Evolutionary conservation across 164 flowering plant genomes (phyloP).

Genomic region (Santalum album): DNA sequence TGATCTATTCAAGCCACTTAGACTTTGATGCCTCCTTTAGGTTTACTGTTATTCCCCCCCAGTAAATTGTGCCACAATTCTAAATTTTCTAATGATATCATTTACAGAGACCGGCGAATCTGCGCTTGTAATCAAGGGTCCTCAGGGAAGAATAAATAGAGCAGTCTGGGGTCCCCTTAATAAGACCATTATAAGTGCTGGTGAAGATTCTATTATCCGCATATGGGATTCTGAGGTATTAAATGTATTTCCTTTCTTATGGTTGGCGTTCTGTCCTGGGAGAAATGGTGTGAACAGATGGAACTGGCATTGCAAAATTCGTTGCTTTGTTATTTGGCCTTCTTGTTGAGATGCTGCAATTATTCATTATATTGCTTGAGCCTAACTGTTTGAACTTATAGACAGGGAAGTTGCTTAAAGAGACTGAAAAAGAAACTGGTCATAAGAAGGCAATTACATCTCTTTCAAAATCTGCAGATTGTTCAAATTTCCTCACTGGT

Average conservation of each 20-base stretch:
- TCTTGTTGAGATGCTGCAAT: neutral
- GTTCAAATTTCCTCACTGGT: constrained; percentile 81
- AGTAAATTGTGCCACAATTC: too few relatives aligned
- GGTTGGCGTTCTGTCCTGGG: neutral
- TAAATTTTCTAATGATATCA: too few relatives aligned
- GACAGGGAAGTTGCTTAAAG: constrained; percentile 87
- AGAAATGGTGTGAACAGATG: too few relatives aligned
- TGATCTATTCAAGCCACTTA: too few relatives aligned
- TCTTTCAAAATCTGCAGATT: constrained; percentile 64
- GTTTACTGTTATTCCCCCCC: too few relatives aligned
- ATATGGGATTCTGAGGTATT: constrained; percentile 92
- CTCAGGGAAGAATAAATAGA: constrained; percentile 76
- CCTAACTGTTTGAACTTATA: constrained; percentile 16
- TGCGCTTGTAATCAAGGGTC: constrained; percentile 61
- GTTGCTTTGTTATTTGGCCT: neutral
- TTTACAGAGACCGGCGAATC: constrained; percentile 71
- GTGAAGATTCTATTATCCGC: constrained; percentile 85
- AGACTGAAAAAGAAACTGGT: constrained; percentile 67
- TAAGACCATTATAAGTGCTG: constrained; percentile 73
- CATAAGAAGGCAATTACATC: constrained; percentile 78
- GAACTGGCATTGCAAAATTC: too few relatives aligned
- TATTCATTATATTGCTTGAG: neutral
- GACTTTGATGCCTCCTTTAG: too few relatives aligned
- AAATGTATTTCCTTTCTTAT: neutral
- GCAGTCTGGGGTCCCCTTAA: constrained; percentile 97